Conservation (phyloP, 1,139 yeast species). For the Kazachstania sp. region DNA sequence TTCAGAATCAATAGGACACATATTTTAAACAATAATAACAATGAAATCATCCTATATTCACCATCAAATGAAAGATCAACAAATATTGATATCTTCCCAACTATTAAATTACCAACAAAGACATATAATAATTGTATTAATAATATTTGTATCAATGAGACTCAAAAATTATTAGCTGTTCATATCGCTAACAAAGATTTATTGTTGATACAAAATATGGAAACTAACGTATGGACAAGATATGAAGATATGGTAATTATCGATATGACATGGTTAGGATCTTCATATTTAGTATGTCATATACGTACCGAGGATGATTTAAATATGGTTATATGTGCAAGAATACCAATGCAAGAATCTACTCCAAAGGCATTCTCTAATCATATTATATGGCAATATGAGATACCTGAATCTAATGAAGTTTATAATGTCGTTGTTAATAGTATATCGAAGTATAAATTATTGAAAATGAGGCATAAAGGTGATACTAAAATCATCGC, state of each 20-base stretch:
- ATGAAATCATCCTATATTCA: slow-evolving; percentile 25
- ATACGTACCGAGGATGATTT: slow-evolving; percentile 19
- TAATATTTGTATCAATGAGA: slow-evolving; percentile 19
- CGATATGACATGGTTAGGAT: slow-evolving; percentile 29
- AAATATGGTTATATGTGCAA: slow-evolving; percentile 19
- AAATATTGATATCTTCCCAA: slow-evolving; percentile 17
- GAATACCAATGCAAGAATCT: slow-evolving; percentile 20
- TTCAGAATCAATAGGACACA: slow-evolving; percentile 19
- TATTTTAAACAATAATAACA: slow-evolving; percentile 19
- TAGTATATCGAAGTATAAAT: slow-evolving; percentile 19
- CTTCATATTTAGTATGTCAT: slow-evolving; percentile 25
- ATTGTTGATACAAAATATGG: slow-evolving; percentile 23
- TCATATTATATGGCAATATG: slow-evolving; percentile 24
- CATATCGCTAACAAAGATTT: slow-evolving; percentile 27
- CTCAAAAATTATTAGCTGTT: slow-evolving; percentile 21
- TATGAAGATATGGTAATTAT: slow-evolving; percentile 21
- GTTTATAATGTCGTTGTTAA: slow-evolving; percentile 19
- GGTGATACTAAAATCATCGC: slow-evolving; percentile 9
- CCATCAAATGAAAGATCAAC: slow-evolving; percentile 19
- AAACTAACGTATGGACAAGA: slow-evolving; percentile 24
- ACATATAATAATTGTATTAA: slow-evolving; percentile 26
- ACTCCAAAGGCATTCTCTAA: slow-evolving; percentile 16
- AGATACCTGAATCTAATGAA: slow-evolving; percentile 12
- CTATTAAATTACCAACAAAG: slow-evolving; percentile 26
- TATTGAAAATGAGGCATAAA: slow-evolving; percentile 19